Percentiles rank a stretch among this genome's conserved stretches.
Conservation (phyloP, 352 stramenopile species). For the Pythium apleroticum region DNA sequence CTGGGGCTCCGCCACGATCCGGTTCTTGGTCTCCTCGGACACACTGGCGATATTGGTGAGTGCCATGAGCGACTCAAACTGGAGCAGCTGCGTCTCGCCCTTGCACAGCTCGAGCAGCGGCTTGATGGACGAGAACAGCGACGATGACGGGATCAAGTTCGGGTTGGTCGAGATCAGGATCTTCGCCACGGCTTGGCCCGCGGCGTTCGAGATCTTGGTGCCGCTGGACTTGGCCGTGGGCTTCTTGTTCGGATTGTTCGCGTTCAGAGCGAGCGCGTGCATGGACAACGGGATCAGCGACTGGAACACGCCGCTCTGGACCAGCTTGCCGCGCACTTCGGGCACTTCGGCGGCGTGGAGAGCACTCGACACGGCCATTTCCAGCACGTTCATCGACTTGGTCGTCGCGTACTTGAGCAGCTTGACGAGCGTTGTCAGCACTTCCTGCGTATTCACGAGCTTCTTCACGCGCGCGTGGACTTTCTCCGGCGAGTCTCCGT, state of each 20-base stretch:
- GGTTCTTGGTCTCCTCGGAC: constrained; percentile 93
- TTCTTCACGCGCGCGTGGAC: constrained; percentile 62
- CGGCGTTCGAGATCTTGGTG: constrained; percentile 87
- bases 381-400: constrained; percentile 75
- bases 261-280: constrained; percentile 28
- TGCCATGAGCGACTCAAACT: constrained; percentile 95
- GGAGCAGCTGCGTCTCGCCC: constrained; percentile 89
- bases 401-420: constrained; percentile 74
- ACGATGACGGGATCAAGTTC: constrained; percentile 79
- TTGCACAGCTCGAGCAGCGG: constrained; percentile 93
- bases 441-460: constrained; percentile 45
- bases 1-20: constrained; percentile 67
- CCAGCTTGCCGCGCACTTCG: constrained; percentile 66
- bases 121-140: constrained; percentile 75
- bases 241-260: constrained; percentile 22
- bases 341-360: constrained; percentile 66
- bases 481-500: constrained; percentile 83
- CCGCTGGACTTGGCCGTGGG: constrained; percentile 40
- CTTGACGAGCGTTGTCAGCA: constrained; percentile 76
- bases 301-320: constrained; percentile 81
- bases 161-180: constrained; percentile 97
- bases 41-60: constrained; percentile 97
- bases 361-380: constrained; percentile 71
- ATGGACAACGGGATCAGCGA: constrained; percentile 67
- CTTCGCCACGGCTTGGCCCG: constrained; percentile 93